Evolutionary conservation across 1,284 basidiomycete genomes (phyloP).

Genomic region (Stygiomarasmius scandens): DNA sequence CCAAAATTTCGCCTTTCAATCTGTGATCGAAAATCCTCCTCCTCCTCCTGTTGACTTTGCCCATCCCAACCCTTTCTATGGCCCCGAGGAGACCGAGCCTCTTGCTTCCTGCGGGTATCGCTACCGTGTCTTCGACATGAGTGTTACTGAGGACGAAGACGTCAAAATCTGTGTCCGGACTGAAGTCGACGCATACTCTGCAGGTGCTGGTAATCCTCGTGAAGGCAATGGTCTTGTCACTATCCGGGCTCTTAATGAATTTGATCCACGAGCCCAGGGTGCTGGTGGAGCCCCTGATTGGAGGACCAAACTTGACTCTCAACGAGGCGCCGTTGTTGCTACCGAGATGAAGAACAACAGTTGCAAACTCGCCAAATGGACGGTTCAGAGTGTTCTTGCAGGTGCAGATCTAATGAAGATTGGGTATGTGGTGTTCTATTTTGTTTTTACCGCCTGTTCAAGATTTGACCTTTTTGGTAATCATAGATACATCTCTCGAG

Average conservation of each 20-base stretch:
- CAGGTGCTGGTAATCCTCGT: slow-evolving; percentile 67
- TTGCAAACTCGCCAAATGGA: no score
- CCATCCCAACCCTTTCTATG: slow-evolving; percentile 95
- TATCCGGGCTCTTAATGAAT: slow-evolving; percentile 96
- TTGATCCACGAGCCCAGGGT: slow-evolving; percentile 90
- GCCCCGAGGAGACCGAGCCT: slow-evolving; percentile 91
- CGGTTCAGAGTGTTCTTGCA: slow-evolving; percentile 89
- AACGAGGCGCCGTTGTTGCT: slow-evolving; percentile 95
- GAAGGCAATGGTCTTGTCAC: slow-evolving; percentile 87
- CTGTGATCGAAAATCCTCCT: slow-evolving; percentile 69
- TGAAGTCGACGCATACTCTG: slow-evolving; percentile 91
- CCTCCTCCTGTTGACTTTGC: slow-evolving; percentile 72
- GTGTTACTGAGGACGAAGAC: slow-evolving; percentile 83
- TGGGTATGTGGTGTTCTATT: slow-evolving; percentile 66
- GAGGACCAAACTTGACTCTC: slow-evolving; percentile 93
- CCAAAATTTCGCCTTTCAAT: slow-evolving; percentile 89
- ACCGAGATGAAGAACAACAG: slow-evolving; percentile 99
- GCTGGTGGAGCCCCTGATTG: slow-evolving; percentile 95
- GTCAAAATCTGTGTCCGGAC: slow-evolving; percentile 91
- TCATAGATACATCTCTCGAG: slow-evolving; percentile 87
- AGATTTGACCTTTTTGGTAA: slow-evolving; percentile 1
- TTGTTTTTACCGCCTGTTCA: slow-evolving; percentile 6
- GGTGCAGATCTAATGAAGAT: slow-evolving; percentile 98
- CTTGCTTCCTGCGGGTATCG: slow-evolving; percentile 95
- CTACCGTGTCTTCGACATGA: slow-evolving; percentile 95